These are phyloP conservation scores for Megacollybia marginata DNA, from an alignment of 768 basidiomycete genomes.

Conservation along the genomic window DNA sequence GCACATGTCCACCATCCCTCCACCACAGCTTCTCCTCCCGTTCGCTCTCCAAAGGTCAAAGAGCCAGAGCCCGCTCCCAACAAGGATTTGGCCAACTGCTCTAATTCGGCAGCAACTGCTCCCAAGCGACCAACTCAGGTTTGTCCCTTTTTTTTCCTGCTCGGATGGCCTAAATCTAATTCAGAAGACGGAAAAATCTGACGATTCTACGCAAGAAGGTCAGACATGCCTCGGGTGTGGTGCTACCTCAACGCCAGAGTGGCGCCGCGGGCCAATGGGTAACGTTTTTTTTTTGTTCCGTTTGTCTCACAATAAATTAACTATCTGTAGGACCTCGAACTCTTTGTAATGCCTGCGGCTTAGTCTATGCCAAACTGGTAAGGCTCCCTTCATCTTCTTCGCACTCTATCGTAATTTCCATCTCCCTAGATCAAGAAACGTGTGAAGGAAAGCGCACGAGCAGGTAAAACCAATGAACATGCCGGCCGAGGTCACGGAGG, in stretches of 20 bases:
- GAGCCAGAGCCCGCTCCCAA: neutral
- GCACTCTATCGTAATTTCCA: conserved; percentile 2
- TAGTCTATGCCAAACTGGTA: conserved; percentile 83
- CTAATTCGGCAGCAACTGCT: too few relatives aligned
- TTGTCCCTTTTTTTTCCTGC: too few relatives aligned
- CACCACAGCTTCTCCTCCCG: conserved; percentile 4
- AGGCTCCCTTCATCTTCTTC: conserved; percentile 18
- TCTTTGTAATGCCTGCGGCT: conserved; percentile 79
- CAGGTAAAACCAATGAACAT: neutral
- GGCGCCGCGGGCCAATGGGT: conserved; percentile 82
- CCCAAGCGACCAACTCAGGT: too few relatives aligned
- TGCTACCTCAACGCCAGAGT: conserved; percentile 83
- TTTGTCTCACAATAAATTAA: neutral
- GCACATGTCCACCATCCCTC: conserved; percentile 3
- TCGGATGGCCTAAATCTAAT: too few relatives aligned
- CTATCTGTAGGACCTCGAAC: conserved; percentile 59
- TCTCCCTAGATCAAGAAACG: conserved; percentile 26
- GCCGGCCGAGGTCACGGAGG: conserved; percentile 4
- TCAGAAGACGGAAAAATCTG: neutral
- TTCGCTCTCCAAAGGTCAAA: neutral
- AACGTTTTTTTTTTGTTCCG: conserved; percentile 3
- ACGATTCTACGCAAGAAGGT: conserved; percentile 30
- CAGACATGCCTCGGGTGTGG: conserved; percentile 77
- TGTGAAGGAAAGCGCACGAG: conserved; percentile 18
- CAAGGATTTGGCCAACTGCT: neutral